A percentile compares a stretch with the other conserved stretches of the same genome.
Conservation (phyloP, 75 land plant species). For the Chamaecyparis obtusa region DNA sequence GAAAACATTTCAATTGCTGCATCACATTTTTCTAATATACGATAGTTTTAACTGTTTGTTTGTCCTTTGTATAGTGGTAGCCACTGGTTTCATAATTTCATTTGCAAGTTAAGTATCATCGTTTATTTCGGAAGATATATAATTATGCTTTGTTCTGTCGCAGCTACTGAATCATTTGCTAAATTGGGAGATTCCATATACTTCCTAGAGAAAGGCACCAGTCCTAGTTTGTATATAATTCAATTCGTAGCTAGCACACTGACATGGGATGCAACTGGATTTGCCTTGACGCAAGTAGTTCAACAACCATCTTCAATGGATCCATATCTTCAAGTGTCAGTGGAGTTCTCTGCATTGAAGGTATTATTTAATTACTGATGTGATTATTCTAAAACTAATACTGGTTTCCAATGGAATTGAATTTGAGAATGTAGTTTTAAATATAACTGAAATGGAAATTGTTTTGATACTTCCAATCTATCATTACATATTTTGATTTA, state of each 20-base stretch:
- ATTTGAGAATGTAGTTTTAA: background rate
- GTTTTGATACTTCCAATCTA: background rate
- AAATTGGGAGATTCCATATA: slow-evolving; percentile 97
- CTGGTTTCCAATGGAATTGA: background rate
- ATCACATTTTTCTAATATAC: background rate
- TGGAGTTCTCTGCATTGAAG: slow-evolving; percentile 42
- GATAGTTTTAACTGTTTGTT: background rate
- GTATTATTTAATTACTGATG: slow-evolving; percentile 18
- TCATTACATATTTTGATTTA: background rate
- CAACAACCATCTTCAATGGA: slow-evolving; percentile 52
- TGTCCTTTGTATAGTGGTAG: background rate
- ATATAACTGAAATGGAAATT: background rate
- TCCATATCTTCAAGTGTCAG: slow-evolving; percentile 41
- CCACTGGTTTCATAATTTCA: background rate
- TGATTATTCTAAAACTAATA: background rate
- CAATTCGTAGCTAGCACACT: slow-evolving; percentile 74
- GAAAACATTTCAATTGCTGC: background rate
- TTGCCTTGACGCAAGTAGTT: slow-evolving; percentile 49
- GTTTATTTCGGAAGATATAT: background rate
- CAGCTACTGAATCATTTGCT: slow-evolving; percentile 94
- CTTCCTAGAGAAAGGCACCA: slow-evolving; percentile 58
- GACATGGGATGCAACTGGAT: slow-evolving; percentile 63
- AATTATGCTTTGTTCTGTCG: slow-evolving; percentile 10
- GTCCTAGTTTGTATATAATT: slow-evolving; percentile 55
- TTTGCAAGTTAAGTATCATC: background rate